Evolutionary conservation across 352 stramenopile species (phyloP), one percentile per base, ranked within the genome.

Genomic region (Elongisporangium prolatum): DNA sequence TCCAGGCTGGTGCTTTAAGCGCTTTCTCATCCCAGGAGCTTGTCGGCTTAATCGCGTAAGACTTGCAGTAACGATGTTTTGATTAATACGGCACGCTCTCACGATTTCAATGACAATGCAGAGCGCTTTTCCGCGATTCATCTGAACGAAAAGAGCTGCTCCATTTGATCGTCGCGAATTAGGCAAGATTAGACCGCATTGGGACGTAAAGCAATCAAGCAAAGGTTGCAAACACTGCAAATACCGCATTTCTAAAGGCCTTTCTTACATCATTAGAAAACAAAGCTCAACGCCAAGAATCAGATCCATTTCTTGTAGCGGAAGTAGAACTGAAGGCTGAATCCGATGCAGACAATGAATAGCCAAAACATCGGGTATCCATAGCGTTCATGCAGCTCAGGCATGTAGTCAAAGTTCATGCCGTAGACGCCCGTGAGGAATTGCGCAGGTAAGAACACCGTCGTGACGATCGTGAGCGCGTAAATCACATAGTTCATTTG

Each of bases 331-430:
- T 90, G 83, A 48, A 93, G 57, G 9, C 64, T 72, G 10, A 77
- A 73, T 10, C 75, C 83, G 51, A 92, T 91, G 38, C 71, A 61
- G 17, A 93, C 71, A 9, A 90, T 77, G 13, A 90, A 70, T 28
- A 88, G 58, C 88, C 84, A 95, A 48, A 95, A 96, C 44, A 93
- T 74, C 2, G 67, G 67, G 61, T 95, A 97, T 20, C 85, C 86
- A 53, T 89, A 94, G 14, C 75, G 72, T 21, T 84, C 71, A 59
- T 94, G 77, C 7, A 95, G 79, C 68, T 96, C 86, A 1, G 84
- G 84, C 84, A 95, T 95, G 54, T 93, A 83, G 52, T 89, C 81
- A 69, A 97, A 96, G 74, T 96, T 96, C 88, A 96, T 96, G 52
- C 88, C 86, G 56, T 93, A 95, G 49, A 96, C 81, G 24, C 88